Evolutionary conservation across 805 yeast species (phyloP).

Genomic region (Saturnispora halmiae): DNA sequence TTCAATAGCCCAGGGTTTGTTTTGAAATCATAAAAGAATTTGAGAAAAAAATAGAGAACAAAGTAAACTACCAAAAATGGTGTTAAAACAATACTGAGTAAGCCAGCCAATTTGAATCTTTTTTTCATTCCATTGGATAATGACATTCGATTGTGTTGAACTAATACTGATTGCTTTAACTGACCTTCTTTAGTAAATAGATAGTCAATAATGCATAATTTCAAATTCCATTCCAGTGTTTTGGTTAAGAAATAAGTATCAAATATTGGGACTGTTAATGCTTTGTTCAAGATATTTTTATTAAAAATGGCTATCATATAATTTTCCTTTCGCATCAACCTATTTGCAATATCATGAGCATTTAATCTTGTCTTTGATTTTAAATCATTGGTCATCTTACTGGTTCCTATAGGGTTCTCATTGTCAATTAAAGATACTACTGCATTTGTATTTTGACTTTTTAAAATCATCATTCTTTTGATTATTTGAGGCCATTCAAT

Average conservation of each 20-base stretch:
- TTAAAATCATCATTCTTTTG: conserved; percentile 58
- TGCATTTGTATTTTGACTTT: conserved; percentile 82
- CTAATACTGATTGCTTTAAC: conserved; percentile 59
- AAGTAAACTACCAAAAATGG: conserved; percentile 84
- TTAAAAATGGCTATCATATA: conserved; percentile 86
- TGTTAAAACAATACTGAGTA: conserved; percentile 70
- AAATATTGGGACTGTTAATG: conserved; percentile 36
- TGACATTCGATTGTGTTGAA: conserved; percentile 57
- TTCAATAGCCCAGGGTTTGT: conserved; percentile 78
- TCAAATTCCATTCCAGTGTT: conserved; percentile 91
- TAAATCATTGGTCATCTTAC: conserved; percentile 38
- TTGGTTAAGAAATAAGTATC: conserved; percentile 49
- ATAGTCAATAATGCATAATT: conserved; percentile 78
- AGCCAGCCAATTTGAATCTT: conserved; percentile 80
- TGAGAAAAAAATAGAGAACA: conserved; percentile 72
- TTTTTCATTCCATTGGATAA: conserved; percentile 63
- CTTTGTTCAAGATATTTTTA: conserved; percentile 60
- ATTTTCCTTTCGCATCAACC: conserved; percentile 93
- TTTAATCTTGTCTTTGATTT: conserved; percentile 68
- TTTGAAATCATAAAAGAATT: conserved; percentile 87
- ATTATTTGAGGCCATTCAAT: conserved; percentile 89
- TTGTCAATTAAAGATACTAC: conserved; percentile 36
- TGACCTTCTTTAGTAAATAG: conserved; percentile 81
- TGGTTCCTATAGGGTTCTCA: conserved; percentile 5
- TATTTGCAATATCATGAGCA: conserved; percentile 90